These are phyloP conservation scores for Auricularia auricula-judae DNA, from an alignment of 768 basidiomycete genomes.

Conservation along the genomic window DNA sequence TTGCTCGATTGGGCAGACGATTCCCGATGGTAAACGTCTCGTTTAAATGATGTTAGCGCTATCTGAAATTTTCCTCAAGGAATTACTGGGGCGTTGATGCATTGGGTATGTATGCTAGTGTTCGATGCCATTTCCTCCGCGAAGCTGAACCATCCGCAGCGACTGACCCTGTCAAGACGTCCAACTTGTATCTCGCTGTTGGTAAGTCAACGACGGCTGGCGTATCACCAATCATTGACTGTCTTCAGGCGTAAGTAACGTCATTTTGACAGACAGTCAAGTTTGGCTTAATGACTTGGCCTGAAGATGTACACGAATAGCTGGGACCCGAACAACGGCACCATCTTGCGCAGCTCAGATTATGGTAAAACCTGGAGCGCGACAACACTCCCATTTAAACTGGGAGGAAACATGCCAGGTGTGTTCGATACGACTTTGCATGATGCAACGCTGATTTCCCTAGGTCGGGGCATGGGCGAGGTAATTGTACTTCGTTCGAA, in stretches of 20 bases:
- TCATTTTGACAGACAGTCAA: too few relatives aligned
- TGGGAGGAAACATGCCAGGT: constrained; percentile 57
- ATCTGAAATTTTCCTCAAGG: constrained; percentile 1
- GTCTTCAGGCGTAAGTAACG: too few relatives aligned
- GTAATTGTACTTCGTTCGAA: not conserved
- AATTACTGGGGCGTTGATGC: constrained; percentile 49
- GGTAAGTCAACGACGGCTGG: too few relatives aligned
- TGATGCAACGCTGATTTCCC: too few relatives aligned
- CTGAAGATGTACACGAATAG: constrained; percentile 28
- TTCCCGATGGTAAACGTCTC: constrained; percentile 33
- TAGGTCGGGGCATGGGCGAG: constrained; percentile 36
- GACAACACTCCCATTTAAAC: constrained; percentile 47
- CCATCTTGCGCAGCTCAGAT: constrained; percentile 50
- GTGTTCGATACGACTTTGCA: too few relatives aligned
- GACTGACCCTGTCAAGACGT: constrained; percentile 44
- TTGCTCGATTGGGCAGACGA: constrained; percentile 42
- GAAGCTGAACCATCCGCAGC: not conserved
- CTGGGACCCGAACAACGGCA: constrained; percentile 52
- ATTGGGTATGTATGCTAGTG: constrained; percentile 27
- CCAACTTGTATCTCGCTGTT: constrained; percentile 39
- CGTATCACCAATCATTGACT: too few relatives aligned
- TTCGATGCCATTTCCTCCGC: not conserved
- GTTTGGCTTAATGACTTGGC: not conserved
- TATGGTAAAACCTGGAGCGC: constrained; percentile 44
- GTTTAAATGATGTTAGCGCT: not conserved